Percentiles rank a stretch among this genome's conserved stretches.
phyloP scores from a whole-genome alignment of 495 filamentous ascomycete genomes.

The Talaromyces nanjingensis region DNA sequence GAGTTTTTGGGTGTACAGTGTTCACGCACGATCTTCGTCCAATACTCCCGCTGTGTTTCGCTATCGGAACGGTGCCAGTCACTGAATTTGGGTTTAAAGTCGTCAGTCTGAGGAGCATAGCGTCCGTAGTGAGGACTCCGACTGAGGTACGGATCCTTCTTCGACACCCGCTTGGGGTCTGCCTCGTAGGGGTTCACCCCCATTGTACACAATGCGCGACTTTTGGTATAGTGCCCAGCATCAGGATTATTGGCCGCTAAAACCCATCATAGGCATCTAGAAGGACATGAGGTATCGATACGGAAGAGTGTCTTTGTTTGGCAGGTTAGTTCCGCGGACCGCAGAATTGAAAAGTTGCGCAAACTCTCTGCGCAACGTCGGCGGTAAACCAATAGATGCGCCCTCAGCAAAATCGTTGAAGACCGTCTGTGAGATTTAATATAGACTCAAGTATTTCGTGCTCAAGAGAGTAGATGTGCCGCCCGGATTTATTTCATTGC shows the following conservation, averaged over 20 bases:
- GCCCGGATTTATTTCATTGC: not conserved
- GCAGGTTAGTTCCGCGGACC: not conserved
- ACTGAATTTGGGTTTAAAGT: slow-evolving; percentile 31
- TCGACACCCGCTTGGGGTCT: slow-evolving; percentile 23
- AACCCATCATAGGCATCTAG: not conserved
- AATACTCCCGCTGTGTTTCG: slow-evolving; percentile 19
- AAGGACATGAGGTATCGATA: not conserved
- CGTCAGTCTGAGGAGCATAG: slow-evolving; percentile 29
- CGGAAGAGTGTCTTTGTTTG: not conserved
- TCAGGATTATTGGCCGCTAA: not conserved
- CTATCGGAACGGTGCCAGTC: slow-evolving; percentile 29
- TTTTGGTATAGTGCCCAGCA: not conserved
- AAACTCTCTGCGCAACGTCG: slow-evolving; percentile 4
- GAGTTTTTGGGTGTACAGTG: slow-evolving; percentile 29
- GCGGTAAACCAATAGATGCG: not conserved
- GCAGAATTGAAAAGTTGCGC: not conserved
- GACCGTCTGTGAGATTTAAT: not conserved
- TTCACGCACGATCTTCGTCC: slow-evolving; percentile 27
- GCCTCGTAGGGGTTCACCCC: slow-evolving; percentile 30
- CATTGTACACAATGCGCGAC: slow-evolving; percentile 4
- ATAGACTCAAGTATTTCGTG: not conserved
- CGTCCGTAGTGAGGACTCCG: slow-evolving; percentile 36
- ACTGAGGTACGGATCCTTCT: slow-evolving; percentile 30
- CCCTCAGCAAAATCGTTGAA: not conserved
- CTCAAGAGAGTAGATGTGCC: not conserved